These are phyloP conservation scores for Ambrosia artemisiifolia DNA, from an alignment of 129 eudicot genomes.

Conservation along the genomic window DNA sequence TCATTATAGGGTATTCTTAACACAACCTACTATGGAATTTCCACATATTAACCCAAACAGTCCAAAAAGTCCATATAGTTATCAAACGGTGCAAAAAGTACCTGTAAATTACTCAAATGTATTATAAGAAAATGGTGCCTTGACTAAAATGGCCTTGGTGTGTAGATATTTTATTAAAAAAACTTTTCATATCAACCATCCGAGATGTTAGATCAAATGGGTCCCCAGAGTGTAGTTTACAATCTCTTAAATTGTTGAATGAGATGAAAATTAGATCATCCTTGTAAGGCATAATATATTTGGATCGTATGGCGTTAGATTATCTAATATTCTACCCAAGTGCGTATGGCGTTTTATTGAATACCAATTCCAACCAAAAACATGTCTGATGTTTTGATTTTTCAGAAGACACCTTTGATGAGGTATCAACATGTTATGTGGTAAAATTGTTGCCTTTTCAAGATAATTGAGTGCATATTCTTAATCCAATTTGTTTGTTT, in stretches of 20 bases:
- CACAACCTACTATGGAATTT: neutral
- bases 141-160: neutral
- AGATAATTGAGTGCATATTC: neutral
- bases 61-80: neutral
- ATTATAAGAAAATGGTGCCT: neutral
- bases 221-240: neutral
- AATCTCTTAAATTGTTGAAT: neutral
- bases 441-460: neutral
- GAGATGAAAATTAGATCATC: neutral
- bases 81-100: too few relatives aligned
- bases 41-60: neutral
- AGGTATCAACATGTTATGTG: neutral
- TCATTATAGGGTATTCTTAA: neutral
- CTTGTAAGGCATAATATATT: neutral
- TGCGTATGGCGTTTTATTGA: neutral
- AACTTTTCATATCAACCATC: neutral
- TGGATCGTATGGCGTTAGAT: neutral
- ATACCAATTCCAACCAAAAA: neutral
- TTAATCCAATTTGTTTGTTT: neutral
- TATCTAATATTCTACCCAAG: neutral
- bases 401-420: neutral
- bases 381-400: neutral
- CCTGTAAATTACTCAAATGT: neutral
- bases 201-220: neutral
- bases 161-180: neutral